Conservation (phyloP, 495 filamentous ascomycete genomes). For the Evansstolkia leycettana region DNA sequence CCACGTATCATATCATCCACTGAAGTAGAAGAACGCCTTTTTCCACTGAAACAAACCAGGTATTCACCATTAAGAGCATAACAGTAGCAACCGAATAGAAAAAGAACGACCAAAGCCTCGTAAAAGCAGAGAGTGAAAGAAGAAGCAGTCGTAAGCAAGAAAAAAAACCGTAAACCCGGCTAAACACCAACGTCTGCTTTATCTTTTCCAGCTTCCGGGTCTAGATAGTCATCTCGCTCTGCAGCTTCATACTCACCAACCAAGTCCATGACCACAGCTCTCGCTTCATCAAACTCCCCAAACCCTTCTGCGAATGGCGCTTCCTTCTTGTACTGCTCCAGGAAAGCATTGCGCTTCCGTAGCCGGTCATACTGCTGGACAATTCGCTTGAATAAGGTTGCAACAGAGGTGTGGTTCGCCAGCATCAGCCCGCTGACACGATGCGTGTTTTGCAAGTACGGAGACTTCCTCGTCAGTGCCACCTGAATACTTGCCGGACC, state of each 20-base stretch:
- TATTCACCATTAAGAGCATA: background rate
- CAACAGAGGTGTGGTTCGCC: conserved; percentile 95
- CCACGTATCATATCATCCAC: too few relatives aligned
- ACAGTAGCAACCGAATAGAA: conserved; percentile 2
- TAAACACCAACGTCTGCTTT: conserved; percentile 23
- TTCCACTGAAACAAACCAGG: background rate
- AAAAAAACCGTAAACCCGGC: conserved; percentile 3
- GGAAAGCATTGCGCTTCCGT: conserved; percentile 90
- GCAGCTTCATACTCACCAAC: conserved; percentile 94
- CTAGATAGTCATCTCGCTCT: conserved; percentile 77
- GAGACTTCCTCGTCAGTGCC: conserved; percentile 88
- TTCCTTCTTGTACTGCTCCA: conserved; percentile 92
- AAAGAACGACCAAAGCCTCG: too few relatives aligned
- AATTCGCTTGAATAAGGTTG: conserved; percentile 91
- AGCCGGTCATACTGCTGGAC: conserved; percentile 81
- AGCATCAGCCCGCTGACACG: conserved; percentile 95
- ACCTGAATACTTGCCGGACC: conserved; percentile 98
- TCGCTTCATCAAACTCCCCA: conserved; percentile 91
- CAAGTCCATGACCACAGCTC: conserved; percentile 75
- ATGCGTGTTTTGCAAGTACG: conserved; percentile 76
- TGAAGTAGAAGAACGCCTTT: too few relatives aligned
- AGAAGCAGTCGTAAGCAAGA: conserved; percentile 5
- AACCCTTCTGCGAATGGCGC: conserved; percentile 80
- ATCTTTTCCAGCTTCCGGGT: conserved; percentile 47
- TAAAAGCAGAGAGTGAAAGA: too few relatives aligned